Conservation (phyloP, 164 flowering plant species). For the Vitis rotundifolia region DNA sequence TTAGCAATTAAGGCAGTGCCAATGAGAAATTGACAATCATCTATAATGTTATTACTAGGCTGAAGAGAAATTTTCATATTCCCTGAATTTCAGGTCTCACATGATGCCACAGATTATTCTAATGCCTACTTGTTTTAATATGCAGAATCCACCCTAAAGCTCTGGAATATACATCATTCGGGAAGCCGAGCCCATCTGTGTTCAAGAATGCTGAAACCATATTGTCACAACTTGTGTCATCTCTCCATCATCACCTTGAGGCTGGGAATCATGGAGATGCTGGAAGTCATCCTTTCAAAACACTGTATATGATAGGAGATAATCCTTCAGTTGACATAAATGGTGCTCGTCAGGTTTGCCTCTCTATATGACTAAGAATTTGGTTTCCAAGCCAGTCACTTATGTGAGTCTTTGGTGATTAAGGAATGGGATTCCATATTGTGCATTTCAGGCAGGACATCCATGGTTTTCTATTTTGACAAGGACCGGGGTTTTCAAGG, state of each 20-base stretch:
- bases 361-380: neutral
- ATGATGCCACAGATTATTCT: neutral
- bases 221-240: slow-evolving; percentile 35
- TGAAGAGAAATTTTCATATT: too few species aligned
- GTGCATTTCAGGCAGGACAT: slow-evolving; percentile 64
- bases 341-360: slow-evolving; percentile 65
- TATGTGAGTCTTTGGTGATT: too few species aligned
- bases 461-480: slow-evolving; percentile 96
- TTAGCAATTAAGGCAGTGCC: too few species aligned
- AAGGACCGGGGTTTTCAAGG: slow-evolving; percentile 82
- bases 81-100: neutral
- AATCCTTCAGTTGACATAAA: slow-evolving; percentile 72
- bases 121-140: neutral
- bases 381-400: neutral
- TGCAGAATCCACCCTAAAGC: slow-evolving; percentile 59
- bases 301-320: slow-evolving; percentile 74
- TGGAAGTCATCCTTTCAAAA: slow-evolving; percentile 35
- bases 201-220: slow-evolving; percentile 71
- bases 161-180: slow-evolving; percentile 66
- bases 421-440: neutral
- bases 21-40: too few species aligned
- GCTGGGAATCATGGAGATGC: slow-evolving; percentile 6
- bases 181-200: slow-evolving; percentile 79
- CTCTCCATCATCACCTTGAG: slow-evolving; percentile 4
- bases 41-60: too few species aligned